Evolutionary conservation across 176 grass and related monocot genomes (phyloP).

Genomic region (Elymus sibiricus): DNA sequence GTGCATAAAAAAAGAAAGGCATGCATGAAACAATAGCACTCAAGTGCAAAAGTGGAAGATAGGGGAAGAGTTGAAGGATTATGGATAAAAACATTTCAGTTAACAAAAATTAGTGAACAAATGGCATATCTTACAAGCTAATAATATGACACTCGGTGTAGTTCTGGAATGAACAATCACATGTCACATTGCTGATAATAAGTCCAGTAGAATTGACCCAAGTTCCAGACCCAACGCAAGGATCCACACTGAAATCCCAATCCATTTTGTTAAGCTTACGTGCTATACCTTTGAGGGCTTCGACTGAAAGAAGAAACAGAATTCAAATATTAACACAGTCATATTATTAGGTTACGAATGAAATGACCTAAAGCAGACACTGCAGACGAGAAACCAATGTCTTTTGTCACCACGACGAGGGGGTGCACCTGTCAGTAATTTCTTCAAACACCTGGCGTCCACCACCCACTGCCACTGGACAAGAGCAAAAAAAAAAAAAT

Average conservation of each 20-base stretch:
- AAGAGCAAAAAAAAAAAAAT: too few relatives aligned
- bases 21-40: neutral
- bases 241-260: conserved; percentile 77
- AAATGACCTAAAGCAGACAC: neutral
- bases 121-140: conserved; percentile 54
- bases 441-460: conserved; percentile 33
- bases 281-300: conserved; percentile 70
- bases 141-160: conserved; percentile 54
- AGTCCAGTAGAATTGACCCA: conserved; percentile 35
- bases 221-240: conserved; percentile 41
- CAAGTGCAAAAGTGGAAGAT: neutral
- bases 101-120: conserved; percentile 6
- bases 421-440: neutral
- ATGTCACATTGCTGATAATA: conserved; percentile 56
- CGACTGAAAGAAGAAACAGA: conserved; percentile 46
- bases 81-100: neutral
- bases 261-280: conserved; percentile 58
- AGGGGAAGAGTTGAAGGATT: conserved; percentile 8
- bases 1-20: conserved; percentile 14
- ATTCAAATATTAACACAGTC: neutral
- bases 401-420: neutral
- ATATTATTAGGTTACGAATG: neutral
- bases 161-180: conserved; percentile 65
- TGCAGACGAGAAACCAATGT: neutral
- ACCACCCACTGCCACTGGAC: neutral